Evolutionary conservation across 352 stramenopile genomes (phyloP).

Genomic region (Phytophthora palmivora): DNA sequence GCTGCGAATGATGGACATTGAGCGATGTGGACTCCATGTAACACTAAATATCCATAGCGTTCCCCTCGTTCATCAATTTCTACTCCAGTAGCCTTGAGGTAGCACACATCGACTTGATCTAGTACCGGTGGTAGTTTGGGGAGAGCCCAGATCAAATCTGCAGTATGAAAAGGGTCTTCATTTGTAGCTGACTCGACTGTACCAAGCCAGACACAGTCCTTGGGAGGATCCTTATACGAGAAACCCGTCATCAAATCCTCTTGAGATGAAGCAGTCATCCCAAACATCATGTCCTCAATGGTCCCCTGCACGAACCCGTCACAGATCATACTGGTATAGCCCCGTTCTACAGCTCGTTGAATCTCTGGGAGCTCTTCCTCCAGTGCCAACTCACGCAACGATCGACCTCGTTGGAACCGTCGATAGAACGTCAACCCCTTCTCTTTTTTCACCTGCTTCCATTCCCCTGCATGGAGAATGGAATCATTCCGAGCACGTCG

Average conservation of each 20-base stretch:
- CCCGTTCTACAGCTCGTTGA: slow-evolving; percentile 33
- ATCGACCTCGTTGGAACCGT: slow-evolving; percentile 33
- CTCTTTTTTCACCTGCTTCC: slow-evolving; percentile 49
- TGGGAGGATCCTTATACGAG: slow-evolving; percentile 39
- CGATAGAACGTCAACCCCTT: slow-evolving; percentile 56
- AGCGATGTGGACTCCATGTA: slow-evolving; percentile 47
- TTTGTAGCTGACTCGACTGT: slow-evolving; percentile 31
- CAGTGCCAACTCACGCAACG: slow-evolving; percentile 34
- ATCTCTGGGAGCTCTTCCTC: slow-evolving; percentile 39
- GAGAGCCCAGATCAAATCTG: slow-evolving; percentile 51
- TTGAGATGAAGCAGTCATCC: slow-evolving; percentile 36
- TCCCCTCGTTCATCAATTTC: slow-evolving; percentile 32
- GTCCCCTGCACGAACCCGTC: slow-evolving; percentile 41
- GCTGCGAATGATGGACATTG: slow-evolving; percentile 41
- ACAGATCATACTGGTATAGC: slow-evolving; percentile 40
- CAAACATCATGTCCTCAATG: slow-evolving; percentile 57
- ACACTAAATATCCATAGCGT: slow-evolving; percentile 52
- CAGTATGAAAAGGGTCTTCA: slow-evolving; percentile 47
- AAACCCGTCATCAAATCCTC: slow-evolving; percentile 49
- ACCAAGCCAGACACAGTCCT: slow-evolving; percentile 50
- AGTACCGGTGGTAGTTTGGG: slow-evolving; percentile 26
- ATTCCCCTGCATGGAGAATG: slow-evolving; percentile 49
- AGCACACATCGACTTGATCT: slow-evolving; percentile 43
- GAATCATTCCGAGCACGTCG: slow-evolving; percentile 31
- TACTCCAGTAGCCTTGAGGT: slow-evolving; percentile 49